Conservation (phyloP, 1,284 basidiomycete genomes). For the Apiotrichum sp. region DNA sequence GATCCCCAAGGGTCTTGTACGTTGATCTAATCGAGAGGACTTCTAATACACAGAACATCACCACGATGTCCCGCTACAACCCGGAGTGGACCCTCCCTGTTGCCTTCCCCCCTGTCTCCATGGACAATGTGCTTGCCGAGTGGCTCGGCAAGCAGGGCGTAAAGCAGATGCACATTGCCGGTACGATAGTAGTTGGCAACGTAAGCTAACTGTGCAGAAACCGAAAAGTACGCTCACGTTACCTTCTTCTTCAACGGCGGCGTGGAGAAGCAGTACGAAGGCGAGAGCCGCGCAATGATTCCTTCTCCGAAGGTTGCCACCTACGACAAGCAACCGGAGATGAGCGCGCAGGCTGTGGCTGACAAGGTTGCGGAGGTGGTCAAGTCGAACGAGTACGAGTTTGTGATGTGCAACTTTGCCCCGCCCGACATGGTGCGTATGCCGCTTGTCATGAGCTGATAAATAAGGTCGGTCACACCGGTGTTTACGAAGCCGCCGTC, state of each 20-base stretch:
- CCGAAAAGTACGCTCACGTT: slow-evolving; percentile 90
- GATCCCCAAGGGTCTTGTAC: slow-evolving; percentile 73
- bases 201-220: slow-evolving; percentile 54
- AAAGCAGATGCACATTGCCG: slow-evolving; percentile 79
- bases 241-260: slow-evolving; percentile 97
- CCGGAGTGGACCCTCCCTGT: slow-evolving; percentile 76
- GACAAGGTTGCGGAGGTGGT: slow-evolving; percentile 84
- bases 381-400: slow-evolving; percentile 62
- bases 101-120: slow-evolving; percentile 80
- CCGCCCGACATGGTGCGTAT: slow-evolving; percentile 79
- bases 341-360: slow-evolving; percentile 78
- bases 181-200: slow-evolving; percentile 42
- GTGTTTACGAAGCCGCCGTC: slow-evolving; percentile 79
- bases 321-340: slow-evolving; percentile 78
- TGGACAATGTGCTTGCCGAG: slow-evolving; percentile 87
- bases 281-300: slow-evolving; percentile 80
- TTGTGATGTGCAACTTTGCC: slow-evolving; percentile 93
- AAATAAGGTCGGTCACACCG: slow-evolving; percentile 74
- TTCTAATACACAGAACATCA: slow-evolving; percentile 57
- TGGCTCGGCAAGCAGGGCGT: slow-evolving; percentile 71
- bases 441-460: not conserved
- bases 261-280: slow-evolving; percentile 77
- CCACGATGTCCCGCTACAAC: slow-evolving; percentile 91
- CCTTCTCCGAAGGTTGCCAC: slow-evolving; percentile 82
- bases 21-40: slow-evolving; percentile 15